Conservation (phyloP, 2,329 filamentous ascomycete genomes). For the Dactylellina sp. region DNA sequence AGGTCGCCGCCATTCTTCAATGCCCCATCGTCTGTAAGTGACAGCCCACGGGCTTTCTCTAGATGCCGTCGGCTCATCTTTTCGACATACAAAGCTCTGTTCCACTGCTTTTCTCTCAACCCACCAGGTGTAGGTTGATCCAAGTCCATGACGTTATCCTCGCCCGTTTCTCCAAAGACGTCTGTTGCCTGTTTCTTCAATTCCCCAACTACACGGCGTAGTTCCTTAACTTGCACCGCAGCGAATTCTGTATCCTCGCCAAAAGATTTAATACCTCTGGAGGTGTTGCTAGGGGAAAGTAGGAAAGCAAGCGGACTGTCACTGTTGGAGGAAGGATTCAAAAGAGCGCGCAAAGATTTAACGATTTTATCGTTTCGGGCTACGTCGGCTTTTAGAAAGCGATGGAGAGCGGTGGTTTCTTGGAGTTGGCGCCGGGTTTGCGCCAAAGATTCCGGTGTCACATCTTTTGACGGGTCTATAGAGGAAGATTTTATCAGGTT, state of each 20-base stretch:
- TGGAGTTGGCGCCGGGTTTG: slow-evolving; percentile 46
- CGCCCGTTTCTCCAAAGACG: slow-evolving; percentile 29
- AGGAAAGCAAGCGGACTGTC: slow-evolving; percentile 70
- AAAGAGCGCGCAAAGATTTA: slow-evolving; percentile 26
- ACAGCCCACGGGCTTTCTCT: slow-evolving; percentile 76
- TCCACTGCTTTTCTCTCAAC: slow-evolving; percentile 72
- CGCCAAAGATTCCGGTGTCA: slow-evolving; percentile 46
- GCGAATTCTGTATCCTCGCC: slow-evolving; percentile 81
- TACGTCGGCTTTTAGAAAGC: slow-evolving; percentile 42
- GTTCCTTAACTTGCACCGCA: slow-evolving; percentile 82
- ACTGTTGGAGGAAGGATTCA: slow-evolving; percentile 26
- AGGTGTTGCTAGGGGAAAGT: slow-evolving; percentile 66
- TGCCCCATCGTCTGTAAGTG: slow-evolving; percentile 72
- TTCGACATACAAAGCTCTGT: slow-evolving; percentile 86
- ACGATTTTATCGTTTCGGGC: slow-evolving; percentile 36
- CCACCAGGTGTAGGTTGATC: slow-evolving; percentile 62
- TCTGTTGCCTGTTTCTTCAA: slow-evolving; percentile 67
- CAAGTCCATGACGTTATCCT: slow-evolving; percentile 61
- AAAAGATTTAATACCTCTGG: slow-evolving; percentile 70
- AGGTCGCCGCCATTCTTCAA: slow-evolving; percentile 69
- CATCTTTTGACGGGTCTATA: slow-evolving; percentile 39
- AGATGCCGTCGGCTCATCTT: slow-evolving; percentile 80
- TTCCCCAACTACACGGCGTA: slow-evolving; percentile 76
- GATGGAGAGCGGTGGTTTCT: slow-evolving; percentile 54
- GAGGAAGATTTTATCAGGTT: slow-evolving; percentile 43